Percentiles rank a stretch among this genome's conserved stretches.
Evolutionary conservation across 1,284 basidiomycete genomes (phyloP).

Genomic region (Boletellus deceptivus): DNA sequence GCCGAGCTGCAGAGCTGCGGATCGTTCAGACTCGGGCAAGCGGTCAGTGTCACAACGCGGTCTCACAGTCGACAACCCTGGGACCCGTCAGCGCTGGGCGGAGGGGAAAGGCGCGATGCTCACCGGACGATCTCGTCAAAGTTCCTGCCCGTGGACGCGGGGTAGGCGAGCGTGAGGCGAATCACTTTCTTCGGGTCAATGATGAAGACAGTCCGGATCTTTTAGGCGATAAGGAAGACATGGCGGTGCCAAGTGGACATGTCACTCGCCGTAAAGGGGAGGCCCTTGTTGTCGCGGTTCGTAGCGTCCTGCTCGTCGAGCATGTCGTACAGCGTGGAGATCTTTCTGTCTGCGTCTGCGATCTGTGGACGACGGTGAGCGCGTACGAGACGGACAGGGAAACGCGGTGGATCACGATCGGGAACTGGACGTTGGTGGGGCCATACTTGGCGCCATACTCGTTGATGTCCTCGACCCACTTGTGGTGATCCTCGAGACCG

Average conservation of each 20-base stretch:
- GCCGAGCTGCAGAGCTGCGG: constrained; percentile 80
- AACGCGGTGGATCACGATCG: constrained; percentile 68
- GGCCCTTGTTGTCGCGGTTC: constrained; percentile 90
- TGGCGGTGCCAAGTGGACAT: constrained; percentile 1
- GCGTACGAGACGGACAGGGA: background rate
- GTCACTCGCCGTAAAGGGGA: constrained; percentile 66
- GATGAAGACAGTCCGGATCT: constrained; percentile 95
- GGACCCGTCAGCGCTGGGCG: constrained; percentile 10
- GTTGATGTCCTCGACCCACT: constrained; percentile 94
- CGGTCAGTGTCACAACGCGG: background rate
- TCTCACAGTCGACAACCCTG: constrained; percentile 65
- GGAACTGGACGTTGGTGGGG: constrained; percentile 82
- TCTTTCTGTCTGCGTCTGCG: constrained; percentile 85
- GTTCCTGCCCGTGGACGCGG: constrained; percentile 82
- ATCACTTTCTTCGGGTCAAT: constrained; percentile 93
- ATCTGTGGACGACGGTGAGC: constrained; percentile 52
- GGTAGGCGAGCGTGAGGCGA: constrained; percentile 88
- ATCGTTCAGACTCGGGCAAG: constrained; percentile 5
- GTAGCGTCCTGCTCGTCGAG: constrained; percentile 93
- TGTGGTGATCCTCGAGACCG: constrained; percentile 78
- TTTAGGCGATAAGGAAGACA: constrained; percentile 5
- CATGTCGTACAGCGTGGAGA: constrained; percentile 92
- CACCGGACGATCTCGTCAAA: constrained; percentile 87
- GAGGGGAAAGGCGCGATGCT: constrained; percentile 18
- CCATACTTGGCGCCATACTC: constrained; percentile 66